Base-by-base conservation (phyloP, 176 grass and related monocot species). In the Phoenix roebelenii region DNA sequence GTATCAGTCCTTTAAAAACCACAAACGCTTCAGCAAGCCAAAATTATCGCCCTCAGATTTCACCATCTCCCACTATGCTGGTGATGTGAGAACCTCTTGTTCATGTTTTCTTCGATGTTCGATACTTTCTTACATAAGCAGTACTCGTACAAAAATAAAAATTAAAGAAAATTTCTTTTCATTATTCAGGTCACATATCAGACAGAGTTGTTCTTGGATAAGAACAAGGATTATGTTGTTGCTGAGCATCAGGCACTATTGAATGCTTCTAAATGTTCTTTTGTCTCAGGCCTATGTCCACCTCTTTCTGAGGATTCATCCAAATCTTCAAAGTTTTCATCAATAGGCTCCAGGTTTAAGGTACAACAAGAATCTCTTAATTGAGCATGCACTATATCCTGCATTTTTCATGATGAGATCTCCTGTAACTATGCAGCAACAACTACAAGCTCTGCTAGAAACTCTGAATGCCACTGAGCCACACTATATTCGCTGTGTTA, bases 251-350 rank as follows among this genome's bases (percentile, higher is more conserved):
- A 98, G 72, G 81, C 74, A 63, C 63, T 88, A 50, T 69, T 98
- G 73, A 72, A 63, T 88, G 87, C 87, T 70, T 92, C 93, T 59
- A 72, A 57, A 26, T 92, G 87, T 82, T 56, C 64, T n/a, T 98
- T 98, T 23, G 84, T 98, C 76, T 82, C 93, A 18, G 26, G 70
- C 9, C 81, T 98, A 65, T 98, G 92, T 71, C 81, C 84, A 68
- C 66, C 78, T 63, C 67, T 79, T 17, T 62, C 81, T 14, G 92
- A 97, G 63, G 89, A 94, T 23, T 83, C 93, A 23, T 85, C 80
- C 22, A 98, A 98, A 75, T 98, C 93, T n/a, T 88, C 93, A 22
- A 98, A 98, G 75, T 98, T 98, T 65, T 98, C 93, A 70, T 98
- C 93, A 19, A 92, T 98, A n/a, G 87, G 93, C 62, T 77, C 79